These are phyloP conservation scores for Talaromyces sp. DNA, from an alignment of 2,329 filamentous ascomycete genomes.

Conservation along the genomic window DNA sequence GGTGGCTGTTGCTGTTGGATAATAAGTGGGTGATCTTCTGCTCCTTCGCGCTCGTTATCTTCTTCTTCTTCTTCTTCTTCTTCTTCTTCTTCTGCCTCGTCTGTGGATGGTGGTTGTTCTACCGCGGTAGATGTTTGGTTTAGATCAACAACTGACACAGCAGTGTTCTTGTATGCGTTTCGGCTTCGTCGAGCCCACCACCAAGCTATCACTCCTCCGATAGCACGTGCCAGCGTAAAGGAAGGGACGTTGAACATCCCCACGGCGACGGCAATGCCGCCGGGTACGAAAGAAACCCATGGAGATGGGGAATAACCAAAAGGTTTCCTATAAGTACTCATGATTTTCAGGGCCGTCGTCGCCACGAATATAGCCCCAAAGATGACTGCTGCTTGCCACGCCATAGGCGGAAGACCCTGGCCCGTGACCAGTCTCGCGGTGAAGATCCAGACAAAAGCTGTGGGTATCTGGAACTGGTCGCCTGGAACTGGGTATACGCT, in stretches of 20 bases:
- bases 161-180: background rate
- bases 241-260: slow-evolving; percentile 98
- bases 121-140: background rate
- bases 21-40: background rate
- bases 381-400: slow-evolving; percentile 70
- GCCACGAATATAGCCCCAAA: slow-evolving; percentile 70
- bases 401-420: slow-evolving; percentile 78
- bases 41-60: background rate
- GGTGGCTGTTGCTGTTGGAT: background rate
- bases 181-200: slow-evolving; percentile 60
- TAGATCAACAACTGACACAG: background rate
- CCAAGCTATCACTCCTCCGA: slow-evolving; percentile 72
- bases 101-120: background rate
- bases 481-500: slow-evolving; percentile 85
- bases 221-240: slow-evolving; percentile 83
- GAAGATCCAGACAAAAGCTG: slow-evolving; percentile 95
- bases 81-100: background rate
- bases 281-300: slow-evolving; percentile 77
- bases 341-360: slow-evolving; percentile 67
- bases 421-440: slow-evolving; percentile 91
- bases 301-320: slow-evolving; percentile 28
- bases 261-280: slow-evolving; percentile 92
- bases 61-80: background rate
- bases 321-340: slow-evolving; percentile 33
- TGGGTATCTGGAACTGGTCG: slow-evolving; percentile 87